A percentile compares a stretch with the other conserved stretches of the same genome.
These are phyloP conservation scores for Xanthoceras sorbifolium DNA, from an alignment of 345 rosid species.

Conservation along the genomic window DNA sequence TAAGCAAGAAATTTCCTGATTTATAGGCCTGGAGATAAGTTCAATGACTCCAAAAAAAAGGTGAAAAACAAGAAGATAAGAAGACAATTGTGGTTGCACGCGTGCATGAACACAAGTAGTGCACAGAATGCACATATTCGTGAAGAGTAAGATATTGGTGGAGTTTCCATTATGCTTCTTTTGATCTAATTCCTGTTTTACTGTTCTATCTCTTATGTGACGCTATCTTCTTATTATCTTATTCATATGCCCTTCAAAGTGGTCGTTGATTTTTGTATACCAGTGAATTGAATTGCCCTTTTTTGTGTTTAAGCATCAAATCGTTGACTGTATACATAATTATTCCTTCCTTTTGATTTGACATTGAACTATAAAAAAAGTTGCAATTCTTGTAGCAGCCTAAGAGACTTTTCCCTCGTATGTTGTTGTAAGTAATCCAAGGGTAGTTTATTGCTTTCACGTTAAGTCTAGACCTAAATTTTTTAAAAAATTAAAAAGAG, in stretches of 20 bases:
- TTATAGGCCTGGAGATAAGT: neutral
- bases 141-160: conserved; percentile 12
- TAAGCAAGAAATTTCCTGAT: neutral
- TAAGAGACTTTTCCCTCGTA: no score
- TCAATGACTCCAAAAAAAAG: neutral
- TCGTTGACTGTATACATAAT: neutral
- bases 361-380: neutral
- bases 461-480: no score
- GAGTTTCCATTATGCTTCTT: conserved; percentile 20
- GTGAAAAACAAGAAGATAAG: neutral
- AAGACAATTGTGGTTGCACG: conserved; percentile 21
- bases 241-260: conserved; percentile 9
- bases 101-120: conserved; percentile 22
- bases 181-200: conserved; percentile 5
- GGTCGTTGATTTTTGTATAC: neutral
- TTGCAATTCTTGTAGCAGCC: neutral
- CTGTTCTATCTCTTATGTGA: conserved; percentile 27
- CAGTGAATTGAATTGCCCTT: neutral
- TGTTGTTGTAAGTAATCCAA: no score
- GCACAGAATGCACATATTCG: neutral
- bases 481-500: no score
- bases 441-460: no score
- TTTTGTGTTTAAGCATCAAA: neutral
- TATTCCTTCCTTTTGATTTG: neutral
- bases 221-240: conserved; percentile 6